Conservation (phyloP, 345 rosid genomes). For the Odontarrhena argentea region DNA sequence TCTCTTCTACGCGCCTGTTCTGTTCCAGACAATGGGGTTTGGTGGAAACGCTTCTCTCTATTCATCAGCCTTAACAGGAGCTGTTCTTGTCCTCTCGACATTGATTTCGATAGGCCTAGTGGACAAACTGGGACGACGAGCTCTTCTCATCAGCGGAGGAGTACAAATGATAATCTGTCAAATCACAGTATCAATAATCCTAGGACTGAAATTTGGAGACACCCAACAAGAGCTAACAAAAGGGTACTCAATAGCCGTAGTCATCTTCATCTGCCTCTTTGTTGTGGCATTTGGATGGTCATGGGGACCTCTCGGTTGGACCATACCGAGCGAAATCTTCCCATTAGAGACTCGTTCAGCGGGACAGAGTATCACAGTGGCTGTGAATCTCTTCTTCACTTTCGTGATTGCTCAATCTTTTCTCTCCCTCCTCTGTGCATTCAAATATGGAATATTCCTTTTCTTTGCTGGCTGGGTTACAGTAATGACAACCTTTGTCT, state of each 20-base stretch:
- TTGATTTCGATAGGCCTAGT: conserved; percentile 77
- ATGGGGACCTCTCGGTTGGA: conserved; percentile 98
- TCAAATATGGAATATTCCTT: conserved; percentile 85
- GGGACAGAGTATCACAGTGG: conserved; percentile 89
- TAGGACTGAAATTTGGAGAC: conserved; percentile 79
- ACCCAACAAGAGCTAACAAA: conserved; percentile 60
- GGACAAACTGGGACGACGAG: conserved; percentile 71
- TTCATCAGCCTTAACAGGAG: conserved; percentile 94
- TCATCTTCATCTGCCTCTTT: conserved; percentile 72
- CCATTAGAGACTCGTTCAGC: conserved; percentile 88
- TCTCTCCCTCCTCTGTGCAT: conserved; percentile 69
- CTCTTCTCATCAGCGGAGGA: conserved; percentile 85
- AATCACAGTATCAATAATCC: conserved; percentile 68
- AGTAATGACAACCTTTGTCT: conserved; percentile 84
- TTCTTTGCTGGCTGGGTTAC: conserved; percentile 82
- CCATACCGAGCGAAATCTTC: conserved; percentile 90
- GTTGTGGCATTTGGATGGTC: conserved; percentile 97
- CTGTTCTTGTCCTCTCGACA: conserved; percentile 82
- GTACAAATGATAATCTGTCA: conserved; percentile 79
- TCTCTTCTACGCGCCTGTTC: conserved; percentile 90
- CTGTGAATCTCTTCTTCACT: conserved; percentile 88
- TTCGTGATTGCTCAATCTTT: conserved; percentile 80
- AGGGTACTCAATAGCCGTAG: conserved; percentile 68
- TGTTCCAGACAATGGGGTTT: conserved; percentile 92
- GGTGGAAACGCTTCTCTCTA: conserved; percentile 76